Evolutionary conservation across 2,329 filamentous ascomycete species (phyloP).

Genomic region (Stemphylium lycopersici): DNA sequence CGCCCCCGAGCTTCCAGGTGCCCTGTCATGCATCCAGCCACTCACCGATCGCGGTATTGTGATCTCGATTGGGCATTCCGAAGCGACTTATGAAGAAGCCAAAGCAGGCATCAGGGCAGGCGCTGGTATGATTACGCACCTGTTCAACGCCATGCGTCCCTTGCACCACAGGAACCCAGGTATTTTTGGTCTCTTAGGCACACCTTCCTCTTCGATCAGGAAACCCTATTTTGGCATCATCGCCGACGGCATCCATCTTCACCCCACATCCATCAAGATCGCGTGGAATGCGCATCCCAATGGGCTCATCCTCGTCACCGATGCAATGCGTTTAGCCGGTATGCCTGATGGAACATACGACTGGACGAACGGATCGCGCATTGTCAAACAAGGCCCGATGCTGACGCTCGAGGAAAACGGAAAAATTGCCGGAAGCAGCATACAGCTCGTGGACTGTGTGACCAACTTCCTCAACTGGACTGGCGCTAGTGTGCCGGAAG

Average conservation of each 20-base stretch:
- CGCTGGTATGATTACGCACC: conserved; percentile 87
- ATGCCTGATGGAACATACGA: conserved; percentile 83
- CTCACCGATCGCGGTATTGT: conserved; percentile 71
- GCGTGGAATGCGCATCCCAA: conserved; percentile 85
- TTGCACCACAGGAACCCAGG: conserved; percentile 91
- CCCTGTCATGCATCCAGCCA: conserved; percentile 72
- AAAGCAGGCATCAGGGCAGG: conserved; percentile 73
- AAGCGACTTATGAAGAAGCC: conserved; percentile 84
- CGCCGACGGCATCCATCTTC: conserved; percentile 86
- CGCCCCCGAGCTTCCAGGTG: conserved; percentile 76
- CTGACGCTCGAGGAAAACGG: conserved; percentile 77
- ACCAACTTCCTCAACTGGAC: conserved; percentile 82
- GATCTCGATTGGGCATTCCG: conserved; percentile 84
- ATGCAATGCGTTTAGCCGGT: conserved; percentile 88
- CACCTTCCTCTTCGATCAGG: conserved; percentile 33
- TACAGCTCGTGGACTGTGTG: conserved; percentile 79
- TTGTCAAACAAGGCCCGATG: conserved; percentile 72
- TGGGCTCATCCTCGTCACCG: conserved; percentile 87
- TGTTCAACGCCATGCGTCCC: conserved; percentile 93
- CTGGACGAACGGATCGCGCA: conserved; percentile 77
- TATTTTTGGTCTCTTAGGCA: conserved; percentile 82
- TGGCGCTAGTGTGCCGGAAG: conserved; percentile 69
- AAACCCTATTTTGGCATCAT: conserved; percentile 89
- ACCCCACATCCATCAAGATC: conserved; percentile 86
- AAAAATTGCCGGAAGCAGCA: conserved; percentile 63